Base-by-base conservation (phyloP, 768 basidiomycete genomes). In the Rhodotorula diobovata region DNA sequence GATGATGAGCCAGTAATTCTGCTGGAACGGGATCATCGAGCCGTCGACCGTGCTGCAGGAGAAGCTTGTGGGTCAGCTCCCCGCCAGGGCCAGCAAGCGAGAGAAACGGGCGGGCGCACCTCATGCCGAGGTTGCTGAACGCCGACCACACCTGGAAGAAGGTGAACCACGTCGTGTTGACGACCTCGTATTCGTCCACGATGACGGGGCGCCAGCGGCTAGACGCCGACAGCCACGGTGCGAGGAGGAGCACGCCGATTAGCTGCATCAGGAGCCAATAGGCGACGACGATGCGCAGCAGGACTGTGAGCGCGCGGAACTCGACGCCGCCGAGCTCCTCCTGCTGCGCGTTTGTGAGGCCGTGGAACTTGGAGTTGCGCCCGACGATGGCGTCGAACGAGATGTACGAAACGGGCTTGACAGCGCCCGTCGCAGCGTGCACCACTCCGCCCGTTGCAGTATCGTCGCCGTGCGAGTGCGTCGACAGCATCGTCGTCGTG, bases 241-340 rank as follows among this genome's bases (percentile, higher is more conserved):
- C 89, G 73, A 95, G 86, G 57, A 93, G 83, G 30, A 87, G 79
- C 77, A 90, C 92, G 0, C 83, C 82, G 7, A 90, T 64, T 11
- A 94, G 74, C 77, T 95, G 93, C 2, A 84, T 78, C 32, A 83
- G 83, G 60, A 95, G 76, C 75, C 90, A 89, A 79, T 97, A 98
- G 16, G 48, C 54, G 32, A 60, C 23, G 53, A 78, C 75, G 32
- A 78, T 76, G 58, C 74, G 72, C 48, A 76, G 72, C 16, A 78
- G 71, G 32, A 72, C 45, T 25, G 70, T 75, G 23, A 78, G 70
- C 14, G 77, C 76, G 18, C 93, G 85, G 78, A 90, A 98, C 79
- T 99, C 95, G 14, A 96, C 89, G 30, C 95, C 94, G 9, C 93
- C 93, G 10, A 98, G 82, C 79, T 96, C 92, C 74, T 95, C 93